Conservation (phyloP, 2,329 filamentous ascomycete species). For the Hypoxylon sp. region DNA sequence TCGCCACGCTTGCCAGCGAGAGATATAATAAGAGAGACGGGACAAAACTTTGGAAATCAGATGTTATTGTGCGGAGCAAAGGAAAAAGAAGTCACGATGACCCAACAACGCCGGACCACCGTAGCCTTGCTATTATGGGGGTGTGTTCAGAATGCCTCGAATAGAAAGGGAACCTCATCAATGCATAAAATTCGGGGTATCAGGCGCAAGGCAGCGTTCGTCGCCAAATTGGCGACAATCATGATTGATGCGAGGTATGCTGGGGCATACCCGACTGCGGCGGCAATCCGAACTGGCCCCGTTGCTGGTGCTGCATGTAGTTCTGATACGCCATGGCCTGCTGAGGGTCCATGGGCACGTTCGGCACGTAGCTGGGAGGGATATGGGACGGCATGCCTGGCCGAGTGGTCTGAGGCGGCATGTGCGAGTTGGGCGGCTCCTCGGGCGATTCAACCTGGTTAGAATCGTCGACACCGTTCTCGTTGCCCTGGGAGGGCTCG, state of each 20-base stretch:
- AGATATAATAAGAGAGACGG: constrained; percentile 38
- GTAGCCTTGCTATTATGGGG: constrained; percentile 52
- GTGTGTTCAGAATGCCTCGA: constrained; percentile 46
- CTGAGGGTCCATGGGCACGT: constrained; percentile 75
- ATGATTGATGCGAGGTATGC: constrained; percentile 83
- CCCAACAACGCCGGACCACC: constrained; percentile 55
- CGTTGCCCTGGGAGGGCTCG: constrained; percentile 81
- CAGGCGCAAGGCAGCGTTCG: constrained; percentile 49
- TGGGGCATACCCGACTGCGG: constrained; percentile 80
- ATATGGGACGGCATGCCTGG: constrained; percentile 74
- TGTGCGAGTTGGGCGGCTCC: constrained; percentile 79
- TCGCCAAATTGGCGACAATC: constrained; percentile 47
- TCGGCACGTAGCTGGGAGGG: constrained; percentile 68
- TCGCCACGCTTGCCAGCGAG: constrained; percentile 18
- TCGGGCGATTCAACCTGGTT: constrained; percentile 90
- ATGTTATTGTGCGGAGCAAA: constrained; percentile 36
- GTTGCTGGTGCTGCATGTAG: constrained; percentile 76
- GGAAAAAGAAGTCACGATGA: constrained; percentile 41
- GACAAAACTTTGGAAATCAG: constrained; percentile 39
- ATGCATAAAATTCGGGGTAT: constrained; percentile 69
- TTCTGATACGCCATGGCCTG: constrained; percentile 84
- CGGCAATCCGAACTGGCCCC: constrained; percentile 78
- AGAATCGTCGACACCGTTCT: constrained; percentile 79
- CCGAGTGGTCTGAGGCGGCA: constrained; percentile 70
- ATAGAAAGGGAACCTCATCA: constrained; percentile 51